Percentiles rank a stretch among this genome's conserved stretches.
Evolutionary conservation across 225 moss, liverwort and hornwort genomes (phyloP).

Genomic region (Bryum argenteum): DNA sequence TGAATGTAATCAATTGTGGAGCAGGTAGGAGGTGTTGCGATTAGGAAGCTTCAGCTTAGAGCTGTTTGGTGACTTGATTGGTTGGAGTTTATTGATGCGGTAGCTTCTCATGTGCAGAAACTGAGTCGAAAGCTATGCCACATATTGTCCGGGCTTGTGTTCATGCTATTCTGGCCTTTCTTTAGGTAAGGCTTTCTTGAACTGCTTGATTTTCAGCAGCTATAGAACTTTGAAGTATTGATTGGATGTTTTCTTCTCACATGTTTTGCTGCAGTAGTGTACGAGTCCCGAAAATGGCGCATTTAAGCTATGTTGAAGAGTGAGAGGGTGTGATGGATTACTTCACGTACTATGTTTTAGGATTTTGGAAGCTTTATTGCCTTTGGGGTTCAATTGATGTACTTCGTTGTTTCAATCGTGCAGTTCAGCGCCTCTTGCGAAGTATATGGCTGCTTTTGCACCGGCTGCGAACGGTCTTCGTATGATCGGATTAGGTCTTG

Average conservation of each 20-base stretch:
- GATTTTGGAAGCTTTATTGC: background rate
- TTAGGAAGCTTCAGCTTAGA: no score
- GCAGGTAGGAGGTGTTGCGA: background rate
- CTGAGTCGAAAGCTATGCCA: conserved; percentile 92
- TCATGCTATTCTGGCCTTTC: conserved; percentile 91
- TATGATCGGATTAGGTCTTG: conserved; percentile 74
- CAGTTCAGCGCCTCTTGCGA: conserved; percentile 64
- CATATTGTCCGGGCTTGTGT: conserved; percentile 76
- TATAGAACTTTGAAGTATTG: background rate
- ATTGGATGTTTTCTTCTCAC: conserved; percentile 14
- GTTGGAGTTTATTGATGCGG: conserved; percentile 5
- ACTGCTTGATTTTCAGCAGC: background rate
- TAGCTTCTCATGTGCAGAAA: conserved; percentile 48
- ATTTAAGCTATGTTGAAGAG: conserved; percentile 18
- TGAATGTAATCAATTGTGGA: background rate
- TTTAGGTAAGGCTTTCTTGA: conserved; percentile 58
- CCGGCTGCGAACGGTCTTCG: conserved; percentile 75
- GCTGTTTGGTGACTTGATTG: background rate
- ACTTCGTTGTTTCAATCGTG: conserved; percentile 16
- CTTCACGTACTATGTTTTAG: conserved; percentile 14
- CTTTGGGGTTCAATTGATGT: conserved; percentile 1
- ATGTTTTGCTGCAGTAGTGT: background rate
- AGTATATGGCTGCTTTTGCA: conserved; percentile 81
- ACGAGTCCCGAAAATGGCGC: conserved; percentile 11
- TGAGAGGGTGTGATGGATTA: background rate